A percentile compares a stretch with the other conserved stretches of the same genome.
phyloP scores from a whole-genome alignment of 179 eudicot species.

The Camellia oleifera region DNA sequence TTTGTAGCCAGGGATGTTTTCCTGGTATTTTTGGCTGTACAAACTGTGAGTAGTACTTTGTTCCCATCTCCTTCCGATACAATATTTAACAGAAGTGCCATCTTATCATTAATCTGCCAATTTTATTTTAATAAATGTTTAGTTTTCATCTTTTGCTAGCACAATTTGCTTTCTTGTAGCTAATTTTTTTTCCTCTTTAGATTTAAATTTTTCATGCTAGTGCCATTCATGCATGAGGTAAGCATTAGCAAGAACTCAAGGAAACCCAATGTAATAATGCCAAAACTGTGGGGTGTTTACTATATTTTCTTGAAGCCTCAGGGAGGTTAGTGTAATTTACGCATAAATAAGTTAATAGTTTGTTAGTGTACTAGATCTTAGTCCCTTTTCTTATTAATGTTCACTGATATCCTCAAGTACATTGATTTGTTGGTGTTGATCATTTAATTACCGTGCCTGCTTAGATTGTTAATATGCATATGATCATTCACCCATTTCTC shows the following conservation, averaged over 20 bases:
- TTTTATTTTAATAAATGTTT: neutral
- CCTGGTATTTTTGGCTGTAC: conserved; percentile 84
- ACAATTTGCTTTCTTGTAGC: neutral
- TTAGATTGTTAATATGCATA: neutral
- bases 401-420: too few relatives aligned
- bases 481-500: neutral
- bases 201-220: neutral
- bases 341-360: too few relatives aligned
- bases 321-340: too few relatives aligned
- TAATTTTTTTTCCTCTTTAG: neutral
- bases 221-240: neutral
- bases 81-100: neutral
- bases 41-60: conserved; percentile 57
- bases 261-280: too few relatives aligned
- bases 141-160: neutral
- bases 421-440: neutral
- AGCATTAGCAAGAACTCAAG: neutral
- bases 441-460: neutral
- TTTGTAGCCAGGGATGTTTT: conserved; percentile 89
- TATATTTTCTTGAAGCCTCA: too few relatives aligned
- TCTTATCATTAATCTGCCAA: neutral
- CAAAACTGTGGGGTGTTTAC: too few relatives aligned
- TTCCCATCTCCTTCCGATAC: neutral
- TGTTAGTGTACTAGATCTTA: too few relatives aligned
- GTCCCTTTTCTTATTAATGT: too few relatives aligned